Base-by-base conservation (phyloP, 345 rosid genomes). In the Acer campestre region DNA sequence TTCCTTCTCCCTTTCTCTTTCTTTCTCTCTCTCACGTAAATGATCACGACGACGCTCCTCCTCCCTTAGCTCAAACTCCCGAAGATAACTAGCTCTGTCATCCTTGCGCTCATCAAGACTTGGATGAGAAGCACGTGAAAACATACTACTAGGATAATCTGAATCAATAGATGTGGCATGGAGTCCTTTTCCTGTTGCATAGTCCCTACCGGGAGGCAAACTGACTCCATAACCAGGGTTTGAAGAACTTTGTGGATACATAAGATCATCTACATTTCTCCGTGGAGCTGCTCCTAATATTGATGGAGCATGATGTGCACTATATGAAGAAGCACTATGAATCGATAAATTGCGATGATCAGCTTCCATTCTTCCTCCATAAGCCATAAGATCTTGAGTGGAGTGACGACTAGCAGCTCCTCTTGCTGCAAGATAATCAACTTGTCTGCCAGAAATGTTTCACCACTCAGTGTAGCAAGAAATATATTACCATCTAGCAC, bases 221-320 rank as follows among this genome's bases (percentile, higher is more conserved):
- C 99, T 97, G 79, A 97, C 97, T 46, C 97, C 98, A 85, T 97
- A 94, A 70, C 98, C 99, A 17, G 99, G 99, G 84, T 97, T 94
- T 42, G 93, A 83, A 56, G 94, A 86, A 75, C 85, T 85, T 71
- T 89, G 94, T 63, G 87, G 75, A 79, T 92, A 86, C n/a, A 89
- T 64, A 72, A 90, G 86, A 77, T 97, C 98, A 53, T 97, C 99
- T 68, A 86, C 83, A 75, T 88, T 94, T 83, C 93, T 94, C 72
- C 90, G 87, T 4, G 98, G 98, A 80, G 83, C 97, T 75, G 98
- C 98, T 75, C 98, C 98, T 88, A 94, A 83, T 74, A 97, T 87
- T 16, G 99, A 91, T 53, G 98, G 85, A 78, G 93, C 71, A 84
- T 88, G 92, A 81, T 89, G 91, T 74, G 88, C 96, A 67, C 88